These are phyloP conservation scores for Scheffersomyces lignosus DNA, from an alignment of 805 yeast genomes.

Conservation along the genomic window DNA sequence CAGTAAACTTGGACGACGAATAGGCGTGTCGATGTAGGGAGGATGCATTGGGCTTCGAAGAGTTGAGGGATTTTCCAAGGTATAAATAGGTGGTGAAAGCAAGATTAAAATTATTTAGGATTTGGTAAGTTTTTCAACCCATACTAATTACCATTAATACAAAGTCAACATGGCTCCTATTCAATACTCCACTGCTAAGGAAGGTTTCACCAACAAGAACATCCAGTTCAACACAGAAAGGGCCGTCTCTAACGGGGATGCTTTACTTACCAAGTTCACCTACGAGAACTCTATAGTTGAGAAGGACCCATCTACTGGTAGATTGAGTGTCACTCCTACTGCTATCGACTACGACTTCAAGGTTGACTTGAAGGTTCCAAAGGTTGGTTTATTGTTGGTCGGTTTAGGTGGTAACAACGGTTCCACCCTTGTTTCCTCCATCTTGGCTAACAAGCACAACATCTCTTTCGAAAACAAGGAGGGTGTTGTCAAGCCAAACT, in stretches of 20 bases:
- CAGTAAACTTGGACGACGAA: too few relatives aligned
- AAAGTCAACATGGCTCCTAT: neutral
- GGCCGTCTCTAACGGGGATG: conserved; percentile 48
- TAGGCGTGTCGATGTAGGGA: neutral
- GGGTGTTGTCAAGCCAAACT: conserved; percentile 73
- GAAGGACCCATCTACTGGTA: conserved; percentile 50
- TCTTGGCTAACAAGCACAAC: conserved; percentile 80
- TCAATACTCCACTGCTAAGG: neutral
- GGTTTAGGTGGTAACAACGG: conserved; percentile 98
- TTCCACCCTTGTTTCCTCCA: conserved; percentile 82
- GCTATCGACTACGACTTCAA: conserved; percentile 78
- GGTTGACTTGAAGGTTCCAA: conserved; percentile 78
- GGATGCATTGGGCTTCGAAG: too few relatives aligned
- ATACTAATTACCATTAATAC: neutral
- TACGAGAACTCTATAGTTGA: conserved; percentile 78
- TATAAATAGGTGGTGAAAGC: neutral
- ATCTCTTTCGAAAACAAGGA: conserved; percentile 78
- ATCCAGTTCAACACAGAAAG: conserved; percentile 60
- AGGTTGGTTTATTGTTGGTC: conserved; percentile 84
- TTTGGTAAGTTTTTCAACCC: neutral
- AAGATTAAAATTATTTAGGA: neutral
- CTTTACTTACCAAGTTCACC: conserved; percentile 60
- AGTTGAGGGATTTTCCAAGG: neutral
- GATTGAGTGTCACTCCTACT: conserved; percentile 67
- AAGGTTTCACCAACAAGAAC: conserved; percentile 7